Evolutionary conservation across 352 stramenopile species (phyloP), one percentile per base, ranked within the genome.

Genomic region (Phytophthora sansomeana): DNA sequence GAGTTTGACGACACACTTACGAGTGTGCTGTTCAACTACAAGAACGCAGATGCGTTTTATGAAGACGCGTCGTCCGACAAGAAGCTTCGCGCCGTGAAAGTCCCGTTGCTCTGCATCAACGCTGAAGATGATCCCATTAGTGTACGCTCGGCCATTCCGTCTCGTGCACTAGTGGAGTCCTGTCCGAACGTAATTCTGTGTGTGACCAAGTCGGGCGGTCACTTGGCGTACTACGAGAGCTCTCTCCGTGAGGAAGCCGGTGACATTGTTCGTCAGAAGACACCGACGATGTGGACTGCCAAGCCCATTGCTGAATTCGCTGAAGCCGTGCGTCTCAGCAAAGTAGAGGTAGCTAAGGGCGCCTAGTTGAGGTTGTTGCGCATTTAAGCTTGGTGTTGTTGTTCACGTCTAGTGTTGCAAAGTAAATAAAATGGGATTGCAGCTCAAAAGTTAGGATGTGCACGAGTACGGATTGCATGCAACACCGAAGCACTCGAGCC

Each of bases 1-100:
- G 71, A 90, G 38, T 92, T 90, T 28, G 84, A 91, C 36, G 72
- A 89, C 58, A 74, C 65, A 1, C 61, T 90, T 33, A 90, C 81
- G 10, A 80, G 80, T 42, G 56, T 76, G 8, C 38, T 79, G 17
- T 89, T 89, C 49, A 59, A 62, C 44, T 90, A 88, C 63, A 62
- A 73, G n/a, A 84, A 56, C 10, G 79, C 81, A 3, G 58, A 78
- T 43, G 38, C 73, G 16, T 90, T 83, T 63, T 88, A 90, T 52
- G 32, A 62, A 26, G 81, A 90, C 57, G 69, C 79, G 44, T 87
- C 79, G 41, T 86, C 65, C 16, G 42, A 71, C 17, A 76, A 59
- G 28, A 54, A 64, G 6, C 64, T 90, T n/a, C 52, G 38, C 10
- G 29, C 63, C 17, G 75, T 90, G 16, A 43, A 55, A 21, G 59